Evolutionary conservation across 1,284 basidiomycete genomes (phyloP).

Genomic region (Phellinidium pouzarii): DNA sequence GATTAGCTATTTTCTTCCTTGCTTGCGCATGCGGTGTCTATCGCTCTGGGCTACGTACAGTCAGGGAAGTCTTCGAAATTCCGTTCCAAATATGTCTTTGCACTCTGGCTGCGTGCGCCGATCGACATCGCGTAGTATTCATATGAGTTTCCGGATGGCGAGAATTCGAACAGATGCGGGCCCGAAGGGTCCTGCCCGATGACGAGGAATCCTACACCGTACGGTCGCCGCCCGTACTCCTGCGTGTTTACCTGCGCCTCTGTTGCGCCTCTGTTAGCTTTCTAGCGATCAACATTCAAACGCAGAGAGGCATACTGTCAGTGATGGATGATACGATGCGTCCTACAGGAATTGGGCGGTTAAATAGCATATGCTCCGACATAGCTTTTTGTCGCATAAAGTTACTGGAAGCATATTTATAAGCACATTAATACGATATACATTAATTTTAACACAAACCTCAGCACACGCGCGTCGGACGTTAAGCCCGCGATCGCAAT

Average conservation of each 20-base stretch:
- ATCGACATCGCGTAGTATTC: constrained; percentile 99
- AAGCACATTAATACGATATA: not conserved
- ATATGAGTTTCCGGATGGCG: constrained; percentile 94
- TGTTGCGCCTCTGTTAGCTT: constrained; percentile 35
- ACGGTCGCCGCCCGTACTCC: constrained; percentile 95
- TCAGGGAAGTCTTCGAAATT: constrained; percentile 84
- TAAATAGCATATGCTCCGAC: constrained; percentile 91
- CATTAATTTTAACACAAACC: constrained; percentile 41
- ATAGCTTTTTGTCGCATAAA: constrained; percentile 99
- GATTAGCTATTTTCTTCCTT: not conserved
- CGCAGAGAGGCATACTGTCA: constrained; percentile 61
- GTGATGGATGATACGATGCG: constrained; percentile 91
- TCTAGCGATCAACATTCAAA: constrained; percentile 1
- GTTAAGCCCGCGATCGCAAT: constrained; percentile 98
- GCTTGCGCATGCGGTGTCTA: constrained; percentile 7
- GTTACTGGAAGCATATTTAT: constrained; percentile 52
- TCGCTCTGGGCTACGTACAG: constrained; percentile 56
- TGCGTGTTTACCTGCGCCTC: constrained; percentile 99
- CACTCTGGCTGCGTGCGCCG: constrained; percentile 94
- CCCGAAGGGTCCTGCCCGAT: constrained; percentile 93
- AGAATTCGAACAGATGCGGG: constrained; percentile 97
- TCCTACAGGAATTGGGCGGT: constrained; percentile 90
- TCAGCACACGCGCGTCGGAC: constrained; percentile 94
- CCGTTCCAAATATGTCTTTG: constrained; percentile 97
- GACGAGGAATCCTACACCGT: constrained; percentile 98